Conservation (phyloP, 2,329 filamentous ascomycete species). For the Thielaviopsis populi region DNA sequence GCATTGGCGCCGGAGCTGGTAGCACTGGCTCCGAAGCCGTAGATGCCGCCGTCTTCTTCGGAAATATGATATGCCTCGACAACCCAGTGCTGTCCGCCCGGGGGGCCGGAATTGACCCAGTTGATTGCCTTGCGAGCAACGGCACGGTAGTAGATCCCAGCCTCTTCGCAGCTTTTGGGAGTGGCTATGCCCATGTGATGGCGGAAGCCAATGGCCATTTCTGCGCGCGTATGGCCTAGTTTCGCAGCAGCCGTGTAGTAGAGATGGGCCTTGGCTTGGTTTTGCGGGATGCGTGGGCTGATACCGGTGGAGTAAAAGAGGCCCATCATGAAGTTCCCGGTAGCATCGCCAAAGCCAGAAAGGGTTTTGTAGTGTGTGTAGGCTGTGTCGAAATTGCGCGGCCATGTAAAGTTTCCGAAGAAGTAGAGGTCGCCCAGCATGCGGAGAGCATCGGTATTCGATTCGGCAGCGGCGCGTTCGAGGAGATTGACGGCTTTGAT, state of each 20-base stretch:
- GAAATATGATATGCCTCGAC: constrained; percentile 72
- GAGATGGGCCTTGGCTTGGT: constrained; percentile 81
- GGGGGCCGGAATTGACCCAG: constrained; percentile 79
- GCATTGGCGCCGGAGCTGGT: constrained; percentile 77
- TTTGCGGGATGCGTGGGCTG: constrained; percentile 60
- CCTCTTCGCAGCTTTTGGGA: constrained; percentile 69
- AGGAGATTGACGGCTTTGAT: constrained; percentile 37
- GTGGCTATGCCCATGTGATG: constrained; percentile 76
- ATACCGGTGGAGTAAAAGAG: constrained; percentile 93
- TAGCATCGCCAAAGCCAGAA: constrained; percentile 67
- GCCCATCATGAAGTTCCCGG: constrained; percentile 88
- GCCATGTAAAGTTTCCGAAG: constrained; percentile 83
- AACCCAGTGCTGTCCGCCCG: constrained; percentile 66
- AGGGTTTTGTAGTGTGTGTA: constrained; percentile 71
- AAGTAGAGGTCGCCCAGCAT: constrained; percentile 91
- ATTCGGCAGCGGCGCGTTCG: constrained; percentile 36
- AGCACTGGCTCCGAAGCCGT: constrained; percentile 86
- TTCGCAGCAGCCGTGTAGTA: constrained; percentile 92
- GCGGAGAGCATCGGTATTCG: constrained; percentile 72
- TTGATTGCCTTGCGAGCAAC: constrained; percentile 86
- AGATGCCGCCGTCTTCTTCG: constrained; percentile 82
- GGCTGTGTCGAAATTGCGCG: constrained; percentile 62
- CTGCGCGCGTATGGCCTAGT: constrained; percentile 64
- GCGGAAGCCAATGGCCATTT: constrained; percentile 87
- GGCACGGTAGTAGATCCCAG: constrained; percentile 76